Percentiles rank a stretch among this genome's conserved stretches.
Evolutionary conservation across 176 grass and related monocot species (phyloP).

Genomic region (Tillandsia fasciculata): DNA sequence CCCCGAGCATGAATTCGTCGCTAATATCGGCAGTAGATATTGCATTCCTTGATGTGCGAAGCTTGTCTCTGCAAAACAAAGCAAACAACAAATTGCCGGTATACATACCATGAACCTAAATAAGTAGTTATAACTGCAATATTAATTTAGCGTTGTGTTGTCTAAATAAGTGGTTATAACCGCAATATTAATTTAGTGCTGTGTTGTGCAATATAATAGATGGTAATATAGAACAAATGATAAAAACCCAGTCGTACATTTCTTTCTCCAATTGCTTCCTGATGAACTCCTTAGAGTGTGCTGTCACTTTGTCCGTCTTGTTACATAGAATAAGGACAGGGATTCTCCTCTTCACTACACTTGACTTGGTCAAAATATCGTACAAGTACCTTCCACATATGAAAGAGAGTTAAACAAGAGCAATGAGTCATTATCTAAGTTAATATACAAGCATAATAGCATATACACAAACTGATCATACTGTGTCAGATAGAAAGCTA

Average conservation of each 20-base stretch:
- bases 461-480: too few species aligned
- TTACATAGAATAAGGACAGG: conserved; percentile 89
- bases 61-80: conserved; percentile 57
- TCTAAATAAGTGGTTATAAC: too few species aligned
- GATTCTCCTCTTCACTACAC: conserved; percentile 61
- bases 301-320: conserved; percentile 95
- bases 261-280: conserved; percentile 96
- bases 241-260: conserved; percentile 45
- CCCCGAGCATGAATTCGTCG: conserved; percentile 55
- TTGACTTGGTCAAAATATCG: conserved; percentile 82
- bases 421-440: background rate
- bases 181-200: too few species aligned
- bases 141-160: too few species aligned
- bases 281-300: conserved; percentile 96
- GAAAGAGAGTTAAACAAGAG: conserved; percentile 1
- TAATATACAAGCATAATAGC: background rate
- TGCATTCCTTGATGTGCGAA: conserved; percentile 67
- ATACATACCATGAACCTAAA: too few species aligned
- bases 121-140: too few species aligned
- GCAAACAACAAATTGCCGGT: too few species aligned
- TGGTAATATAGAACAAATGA: background rate
- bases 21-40: conserved; percentile 72
- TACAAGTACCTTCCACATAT: conserved; percentile 62
- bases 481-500: background rate
- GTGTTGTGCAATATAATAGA: background rate